Conservation (phyloP, 2,329 filamentous ascomycete species). For the Sporothrix humicola region DNA sequence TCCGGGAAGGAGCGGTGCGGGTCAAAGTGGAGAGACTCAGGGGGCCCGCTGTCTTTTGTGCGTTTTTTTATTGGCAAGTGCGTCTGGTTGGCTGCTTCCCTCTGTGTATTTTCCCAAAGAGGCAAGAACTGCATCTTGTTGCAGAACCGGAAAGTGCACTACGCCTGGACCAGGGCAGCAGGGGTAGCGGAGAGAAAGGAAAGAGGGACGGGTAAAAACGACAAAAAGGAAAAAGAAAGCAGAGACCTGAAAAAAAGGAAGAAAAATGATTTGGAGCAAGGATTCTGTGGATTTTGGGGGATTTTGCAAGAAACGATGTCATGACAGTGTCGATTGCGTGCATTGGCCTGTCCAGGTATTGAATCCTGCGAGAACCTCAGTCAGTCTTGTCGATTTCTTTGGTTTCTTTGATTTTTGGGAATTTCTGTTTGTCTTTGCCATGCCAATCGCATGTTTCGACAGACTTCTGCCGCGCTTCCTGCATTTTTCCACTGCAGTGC, state of each 20-base stretch:
- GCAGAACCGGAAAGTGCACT: constrained; percentile 22
- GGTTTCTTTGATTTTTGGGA: background rate
- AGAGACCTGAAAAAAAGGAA: no score
- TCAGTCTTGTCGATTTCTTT: background rate
- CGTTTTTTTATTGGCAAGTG: background rate
- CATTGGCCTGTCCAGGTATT: constrained; percentile 5
- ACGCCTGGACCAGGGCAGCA: background rate
- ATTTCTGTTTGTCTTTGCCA: background rate
- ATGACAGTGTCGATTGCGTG: constrained; percentile 20
- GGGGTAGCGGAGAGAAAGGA: background rate
- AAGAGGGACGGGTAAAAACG: background rate
- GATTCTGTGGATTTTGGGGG: background rate
- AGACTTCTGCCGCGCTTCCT: background rate
- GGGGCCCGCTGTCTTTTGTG: background rate
- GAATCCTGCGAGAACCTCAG: background rate
- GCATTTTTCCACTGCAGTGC: background rate
- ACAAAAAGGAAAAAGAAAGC: background rate
- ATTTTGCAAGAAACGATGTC: background rate
- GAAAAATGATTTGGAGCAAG: constrained; percentile 7
- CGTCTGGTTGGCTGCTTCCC: background rate
- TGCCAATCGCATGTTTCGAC: background rate
- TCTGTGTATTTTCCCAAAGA: background rate
- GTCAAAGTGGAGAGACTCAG: constrained; percentile 17
- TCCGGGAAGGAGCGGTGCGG: constrained; percentile 29
- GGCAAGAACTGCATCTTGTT: constrained; percentile 22